These are phyloP conservation scores for Paecilomyces sp. DNA, from an alignment of 2,329 filamentous ascomycete species.

Conservation along the genomic window DNA sequence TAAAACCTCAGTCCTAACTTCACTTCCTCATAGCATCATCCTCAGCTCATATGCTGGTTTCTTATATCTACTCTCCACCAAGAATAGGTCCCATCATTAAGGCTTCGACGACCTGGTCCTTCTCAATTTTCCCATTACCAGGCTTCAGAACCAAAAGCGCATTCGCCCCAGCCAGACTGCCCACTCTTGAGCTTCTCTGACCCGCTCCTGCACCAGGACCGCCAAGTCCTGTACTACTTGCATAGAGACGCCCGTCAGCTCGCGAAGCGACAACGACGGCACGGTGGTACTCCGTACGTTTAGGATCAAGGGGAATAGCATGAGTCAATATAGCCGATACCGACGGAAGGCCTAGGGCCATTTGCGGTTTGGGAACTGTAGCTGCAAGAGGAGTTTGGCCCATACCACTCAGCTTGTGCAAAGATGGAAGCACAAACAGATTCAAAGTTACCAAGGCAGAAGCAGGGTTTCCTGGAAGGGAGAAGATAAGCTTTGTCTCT, in stretches of 20 bases:
- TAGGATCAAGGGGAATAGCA: constrained; percentile 65
- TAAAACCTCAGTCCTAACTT: not conserved
- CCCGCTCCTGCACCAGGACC: constrained; percentile 19
- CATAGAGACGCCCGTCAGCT: constrained; percentile 60
- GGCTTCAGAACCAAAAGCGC: constrained; percentile 61
- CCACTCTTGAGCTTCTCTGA: constrained; percentile 83
- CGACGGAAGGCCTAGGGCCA: constrained; percentile 55
- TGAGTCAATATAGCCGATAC: constrained; percentile 66
- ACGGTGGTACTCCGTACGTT: constrained; percentile 84
- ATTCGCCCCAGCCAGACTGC: constrained; percentile 84
- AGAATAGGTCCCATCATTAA: constrained; percentile 62
- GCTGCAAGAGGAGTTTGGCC: constrained; percentile 9
- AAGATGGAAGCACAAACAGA: constrained; percentile 81
- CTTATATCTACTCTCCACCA: constrained; percentile 9
- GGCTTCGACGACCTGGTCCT: constrained; percentile 67
- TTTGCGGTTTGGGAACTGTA: not conserved
- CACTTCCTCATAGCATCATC: not conserved
- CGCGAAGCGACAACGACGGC: constrained; percentile 59
- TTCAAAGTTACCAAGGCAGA: constrained; percentile 90
- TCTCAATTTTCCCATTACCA: constrained; percentile 50
- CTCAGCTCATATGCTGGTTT: not conserved
- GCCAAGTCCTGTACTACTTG: constrained; percentile 69
- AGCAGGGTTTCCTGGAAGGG: constrained; percentile 87
- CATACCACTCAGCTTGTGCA: constrained; percentile 71
- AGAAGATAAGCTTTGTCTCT: constrained; percentile 69